Percentiles rank a stretch among this genome's conserved stretches.
These are phyloP conservation scores for Yarrowia sp. DNA, from an alignment of 805 yeast species.

Conservation along the genomic window DNA sequence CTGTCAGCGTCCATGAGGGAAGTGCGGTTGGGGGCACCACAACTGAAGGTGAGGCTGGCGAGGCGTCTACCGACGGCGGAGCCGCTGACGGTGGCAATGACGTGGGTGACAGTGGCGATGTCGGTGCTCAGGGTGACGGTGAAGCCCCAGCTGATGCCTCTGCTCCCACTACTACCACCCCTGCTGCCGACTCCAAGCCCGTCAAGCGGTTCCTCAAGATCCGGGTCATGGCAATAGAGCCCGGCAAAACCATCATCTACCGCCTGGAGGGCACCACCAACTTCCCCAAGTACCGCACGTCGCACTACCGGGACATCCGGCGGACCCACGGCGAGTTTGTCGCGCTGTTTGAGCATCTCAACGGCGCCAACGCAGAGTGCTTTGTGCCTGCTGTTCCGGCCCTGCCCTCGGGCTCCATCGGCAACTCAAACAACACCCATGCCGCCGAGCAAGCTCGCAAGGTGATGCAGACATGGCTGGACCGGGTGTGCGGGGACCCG, in stretches of 20 bases:
- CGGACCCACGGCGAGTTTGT: slow-evolving; percentile 81
- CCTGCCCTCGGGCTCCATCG: slow-evolving; percentile 78
- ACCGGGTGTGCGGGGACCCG: slow-evolving; percentile 74
- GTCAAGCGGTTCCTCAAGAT: slow-evolving; percentile 30
- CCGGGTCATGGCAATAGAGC: slow-evolving; percentile 57
- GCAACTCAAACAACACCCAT: slow-evolving; percentile 57
- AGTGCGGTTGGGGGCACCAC: too few species aligned
- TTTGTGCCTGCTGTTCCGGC: slow-evolving; percentile 85
- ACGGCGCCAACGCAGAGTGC: slow-evolving; percentile 85
- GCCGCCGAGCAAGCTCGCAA: slow-evolving; percentile 66
- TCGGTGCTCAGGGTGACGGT: too few species aligned
- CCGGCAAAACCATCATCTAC: slow-evolving; percentile 62
- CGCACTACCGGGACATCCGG: slow-evolving; percentile 72
- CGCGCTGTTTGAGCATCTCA: slow-evolving; percentile 76
- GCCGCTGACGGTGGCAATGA: too few species aligned
- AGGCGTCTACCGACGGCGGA: too few species aligned
- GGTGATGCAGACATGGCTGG: slow-evolving; percentile 87
- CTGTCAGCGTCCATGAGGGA: slow-evolving; percentile 5
- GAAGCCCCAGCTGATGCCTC: not conserved
- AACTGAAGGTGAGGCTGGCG: too few species aligned
- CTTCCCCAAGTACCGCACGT: slow-evolving; percentile 77
- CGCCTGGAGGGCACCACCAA: slow-evolving; percentile 73
- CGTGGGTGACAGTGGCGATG: not conserved
- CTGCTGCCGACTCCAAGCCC: slow-evolving; percentile 10
- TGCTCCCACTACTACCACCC: not conserved